These are phyloP conservation scores for Tetrapisispora namnaoensis DNA, from an alignment of 805 yeast genomes.

Conservation along the genomic window DNA sequence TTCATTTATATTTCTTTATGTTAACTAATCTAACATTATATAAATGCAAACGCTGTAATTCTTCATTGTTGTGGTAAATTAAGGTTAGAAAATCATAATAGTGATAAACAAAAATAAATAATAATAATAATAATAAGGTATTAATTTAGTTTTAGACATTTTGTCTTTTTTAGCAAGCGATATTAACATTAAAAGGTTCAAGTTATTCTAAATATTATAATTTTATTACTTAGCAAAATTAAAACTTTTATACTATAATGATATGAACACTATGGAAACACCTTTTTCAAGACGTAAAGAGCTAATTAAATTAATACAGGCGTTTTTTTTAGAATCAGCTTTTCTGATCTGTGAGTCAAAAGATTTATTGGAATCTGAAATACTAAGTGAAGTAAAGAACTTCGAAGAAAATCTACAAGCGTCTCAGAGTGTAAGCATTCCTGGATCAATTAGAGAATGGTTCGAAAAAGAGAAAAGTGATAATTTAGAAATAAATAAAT, in stretches of 20 bases:
- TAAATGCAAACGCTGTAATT: background rate
- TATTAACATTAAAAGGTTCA: no score
- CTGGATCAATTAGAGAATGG: constrained; percentile 11
- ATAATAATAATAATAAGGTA: no score
- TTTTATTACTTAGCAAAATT: background rate
- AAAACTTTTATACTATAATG: background rate
- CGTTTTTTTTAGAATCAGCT: constrained; percentile 56
- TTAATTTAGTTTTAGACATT: background rate
- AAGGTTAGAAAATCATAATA: background rate
- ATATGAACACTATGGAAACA: background rate
- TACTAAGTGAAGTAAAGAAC: background rate
- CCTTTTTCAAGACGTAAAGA: constrained; percentile 4
- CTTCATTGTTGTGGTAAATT: background rate
- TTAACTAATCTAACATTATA: background rate
- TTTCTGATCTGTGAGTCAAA: constrained; percentile 46
- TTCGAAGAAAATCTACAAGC: constrained; percentile 4
- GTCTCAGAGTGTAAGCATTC: constrained; percentile 7
- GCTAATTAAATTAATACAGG: constrained; percentile 36
- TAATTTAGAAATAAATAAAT: background rate
- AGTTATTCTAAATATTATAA: background rate
- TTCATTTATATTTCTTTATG: no score
- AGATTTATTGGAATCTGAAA: constrained; percentile 18
- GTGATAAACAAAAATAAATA: no score
- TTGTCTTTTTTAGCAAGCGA: background rate
- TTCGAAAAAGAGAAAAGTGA: constrained; percentile 19